A percentile compares a stretch with the other conserved stretches of the same genome.
Evolutionary conservation across 1,139 yeast species (phyloP).

Genomic region (Candida neerlandica): DNA sequence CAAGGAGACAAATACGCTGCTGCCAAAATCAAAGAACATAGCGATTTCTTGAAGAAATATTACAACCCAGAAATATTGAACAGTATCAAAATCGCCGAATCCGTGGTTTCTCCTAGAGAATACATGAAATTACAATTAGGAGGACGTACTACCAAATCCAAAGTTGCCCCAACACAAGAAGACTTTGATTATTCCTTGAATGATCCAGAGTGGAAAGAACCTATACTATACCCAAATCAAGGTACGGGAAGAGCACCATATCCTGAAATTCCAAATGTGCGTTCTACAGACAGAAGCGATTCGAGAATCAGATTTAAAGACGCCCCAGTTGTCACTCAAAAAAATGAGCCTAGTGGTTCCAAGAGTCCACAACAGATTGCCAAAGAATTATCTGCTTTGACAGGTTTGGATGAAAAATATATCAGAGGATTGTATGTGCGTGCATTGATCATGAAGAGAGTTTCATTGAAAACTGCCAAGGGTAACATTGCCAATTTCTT

Average conservation of each 20-base stretch:
- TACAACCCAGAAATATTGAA: constrained; percentile 78
- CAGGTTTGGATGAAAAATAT: constrained; percentile 73
- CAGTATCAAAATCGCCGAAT: constrained; percentile 79
- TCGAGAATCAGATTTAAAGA: constrained; percentile 40
- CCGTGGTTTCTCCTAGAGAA: constrained; percentile 66
- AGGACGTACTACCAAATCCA: constrained; percentile 35
- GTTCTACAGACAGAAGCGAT: constrained; percentile 44
- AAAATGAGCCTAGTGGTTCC: constrained; percentile 16
- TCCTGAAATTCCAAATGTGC: constrained; percentile 45
- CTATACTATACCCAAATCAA: constrained; percentile 51
- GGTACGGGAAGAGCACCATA: constrained; percentile 42
- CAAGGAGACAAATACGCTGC: background rate
- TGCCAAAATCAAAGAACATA: constrained; percentile 44
- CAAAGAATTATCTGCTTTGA: constrained; percentile 63
- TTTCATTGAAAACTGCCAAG: constrained; percentile 89
- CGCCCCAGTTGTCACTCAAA: constrained; percentile 15
- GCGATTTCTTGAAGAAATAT: constrained; percentile 64
- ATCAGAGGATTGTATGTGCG: constrained; percentile 66
- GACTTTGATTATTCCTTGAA: constrained; percentile 33
- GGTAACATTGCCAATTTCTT: constrained; percentile 89
- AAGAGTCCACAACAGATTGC: constrained; percentile 41
- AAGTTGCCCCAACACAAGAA: constrained; percentile 32
- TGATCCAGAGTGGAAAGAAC: constrained; percentile 52
- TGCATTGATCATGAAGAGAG: constrained; percentile 74
- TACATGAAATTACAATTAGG: constrained; percentile 37